Conservation (phyloP, 768 basidiomycete genomes). For the Naganishia friedmannii region DNA sequence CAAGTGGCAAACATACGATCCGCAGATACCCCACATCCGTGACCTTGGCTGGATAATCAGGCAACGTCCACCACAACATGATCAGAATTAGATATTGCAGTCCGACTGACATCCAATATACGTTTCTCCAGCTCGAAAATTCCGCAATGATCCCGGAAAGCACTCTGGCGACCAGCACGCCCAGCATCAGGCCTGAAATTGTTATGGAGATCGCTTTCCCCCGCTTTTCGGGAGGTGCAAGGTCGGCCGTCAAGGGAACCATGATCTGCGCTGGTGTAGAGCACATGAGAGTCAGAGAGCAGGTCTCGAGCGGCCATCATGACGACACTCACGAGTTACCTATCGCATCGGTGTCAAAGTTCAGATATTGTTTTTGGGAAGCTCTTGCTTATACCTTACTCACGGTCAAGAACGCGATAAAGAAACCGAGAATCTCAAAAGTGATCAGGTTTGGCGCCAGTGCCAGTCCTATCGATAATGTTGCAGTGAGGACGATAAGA, state of each 20-base stretch:
- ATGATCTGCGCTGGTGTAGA: conserved; percentile 55
- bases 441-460: conserved; percentile 61
- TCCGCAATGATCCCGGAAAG: conserved; percentile 62
- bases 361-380: neutral
- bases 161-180: conserved; percentile 44
- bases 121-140: conserved; percentile 67
- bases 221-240: conserved; percentile 70
- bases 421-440: conserved; percentile 68
- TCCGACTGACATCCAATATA: conserved; percentile 74
- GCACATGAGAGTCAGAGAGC: conserved; percentile 36
- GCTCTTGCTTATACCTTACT: neutral
- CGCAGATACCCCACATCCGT: conserved; percentile 63
- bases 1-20: conserved; percentile 45
- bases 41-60: conserved; percentile 75
- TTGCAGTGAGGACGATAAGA: conserved; percentile 59
- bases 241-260: conserved; percentile 74
- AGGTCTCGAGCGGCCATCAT: neutral
- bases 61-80: conserved; percentile 66
- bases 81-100: conserved; percentile 62
- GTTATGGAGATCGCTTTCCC: conserved; percentile 71
- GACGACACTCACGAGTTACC: conserved; percentile 7
- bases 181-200: conserved; percentile 45
- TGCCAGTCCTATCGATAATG: conserved; percentile 69
- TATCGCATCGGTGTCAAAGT: neutral
- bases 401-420: conserved; percentile 70